These are phyloP conservation scores for Sporobolomyces phaffii DNA, from an alignment of 768 basidiomycete species.

Conservation along the genomic window DNA sequence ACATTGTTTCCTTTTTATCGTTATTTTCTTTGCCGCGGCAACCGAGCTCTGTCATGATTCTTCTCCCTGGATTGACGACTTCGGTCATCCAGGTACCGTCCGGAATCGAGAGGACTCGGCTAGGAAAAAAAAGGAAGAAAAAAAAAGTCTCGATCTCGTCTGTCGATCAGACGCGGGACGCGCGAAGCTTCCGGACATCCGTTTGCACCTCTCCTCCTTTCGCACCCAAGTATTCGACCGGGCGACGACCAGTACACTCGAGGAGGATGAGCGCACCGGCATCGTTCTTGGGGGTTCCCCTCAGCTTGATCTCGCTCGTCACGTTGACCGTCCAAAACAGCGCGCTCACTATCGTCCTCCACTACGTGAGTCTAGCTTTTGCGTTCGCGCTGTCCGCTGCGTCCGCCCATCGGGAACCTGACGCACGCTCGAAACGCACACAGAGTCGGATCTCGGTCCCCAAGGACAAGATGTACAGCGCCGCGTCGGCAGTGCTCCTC, in stretches of 20 bases:
- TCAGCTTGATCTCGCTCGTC: slow-evolving; percentile 91
- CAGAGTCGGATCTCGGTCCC: slow-evolving; percentile 35
- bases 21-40: too few relatives aligned
- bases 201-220: neutral
- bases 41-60: too few relatives aligned
- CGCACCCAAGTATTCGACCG: neutral
- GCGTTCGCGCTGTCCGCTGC: too few relatives aligned
- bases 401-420: too few relatives aligned
- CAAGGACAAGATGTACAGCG: slow-evolving; percentile 57
- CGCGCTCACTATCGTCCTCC: slow-evolving; percentile 84
- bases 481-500: slow-evolving; percentile 87
- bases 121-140: too few relatives aligned
- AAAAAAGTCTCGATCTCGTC: too few relatives aligned
- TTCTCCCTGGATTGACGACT: too few relatives aligned
- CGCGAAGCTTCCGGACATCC: too few relatives aligned
- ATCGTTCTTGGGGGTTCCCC: slow-evolving; percentile 54
- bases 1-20: too few relatives aligned
- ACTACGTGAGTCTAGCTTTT: slow-evolving; percentile 74
- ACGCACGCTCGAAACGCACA: neutral
- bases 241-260: neutral
- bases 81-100: too few relatives aligned
- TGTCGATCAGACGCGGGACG: too few relatives aligned
- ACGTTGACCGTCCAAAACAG: slow-evolving; percentile 97
- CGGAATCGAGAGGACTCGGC: too few relatives aligned
- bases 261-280: neutral